phyloP scores from a whole-genome alignment of 768 basidiomycete species.

The Tricholoma terreum region DNA sequence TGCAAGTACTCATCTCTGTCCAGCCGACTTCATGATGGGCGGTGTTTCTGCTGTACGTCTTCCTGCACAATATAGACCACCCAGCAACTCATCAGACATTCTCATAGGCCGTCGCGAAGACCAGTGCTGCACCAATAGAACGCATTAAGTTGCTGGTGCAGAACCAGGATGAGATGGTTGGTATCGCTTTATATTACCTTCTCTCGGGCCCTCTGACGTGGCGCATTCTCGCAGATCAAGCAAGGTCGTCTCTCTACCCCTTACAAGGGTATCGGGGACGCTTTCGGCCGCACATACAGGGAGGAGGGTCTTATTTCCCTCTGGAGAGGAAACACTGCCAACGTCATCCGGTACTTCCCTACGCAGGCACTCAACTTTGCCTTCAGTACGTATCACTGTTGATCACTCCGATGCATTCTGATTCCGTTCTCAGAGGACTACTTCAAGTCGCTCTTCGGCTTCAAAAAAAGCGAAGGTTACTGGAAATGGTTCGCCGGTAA shows the following conservation, averaged over 20 bases:
- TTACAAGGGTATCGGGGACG: constrained; percentile 95
- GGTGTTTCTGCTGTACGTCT: constrained; percentile 84
- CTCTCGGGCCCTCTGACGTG: constrained; percentile 27
- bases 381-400: constrained; percentile 72
- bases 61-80: not conserved
- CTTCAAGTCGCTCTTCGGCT: constrained; percentile 98
- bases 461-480: constrained; percentile 98
- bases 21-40: constrained; percentile 95
- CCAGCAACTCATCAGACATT: constrained; percentile 17
- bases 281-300: constrained; percentile 86
- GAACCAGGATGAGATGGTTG: constrained; percentile 99
- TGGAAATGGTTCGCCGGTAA: constrained; percentile 99
- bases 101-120: constrained; percentile 94
- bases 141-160: constrained; percentile 98
- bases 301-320: constrained; percentile 95
- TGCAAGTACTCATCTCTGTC: constrained; percentile 18
- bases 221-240: constrained; percentile 72
- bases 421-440: constrained; percentile 71
- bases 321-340: constrained; percentile 99
- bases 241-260: constrained; percentile 95
- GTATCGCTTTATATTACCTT: constrained; percentile 15
- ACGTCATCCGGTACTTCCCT: constrained; percentile 99
- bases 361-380: constrained; percentile 99
- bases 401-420: not conserved
- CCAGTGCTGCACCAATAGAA: constrained; percentile 98